Conservation (phyloP, 495 filamentous ascomycete species). For the Patellaria atrata region DNA sequence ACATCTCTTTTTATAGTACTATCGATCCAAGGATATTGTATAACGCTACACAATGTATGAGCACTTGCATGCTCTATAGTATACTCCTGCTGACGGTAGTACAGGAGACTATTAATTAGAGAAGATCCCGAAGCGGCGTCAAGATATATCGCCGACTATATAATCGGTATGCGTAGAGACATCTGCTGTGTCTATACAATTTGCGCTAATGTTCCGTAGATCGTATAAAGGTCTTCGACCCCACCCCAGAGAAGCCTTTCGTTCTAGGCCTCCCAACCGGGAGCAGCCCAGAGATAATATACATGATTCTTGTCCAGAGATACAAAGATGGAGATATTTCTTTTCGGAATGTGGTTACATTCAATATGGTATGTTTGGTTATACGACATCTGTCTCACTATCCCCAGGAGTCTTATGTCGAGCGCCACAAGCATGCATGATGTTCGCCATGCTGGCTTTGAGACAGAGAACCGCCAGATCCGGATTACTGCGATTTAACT, state of each 20-base stretch:
- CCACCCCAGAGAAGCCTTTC: constrained; percentile 56
- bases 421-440: constrained; percentile 1
- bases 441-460: neutral
- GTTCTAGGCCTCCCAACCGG: constrained; percentile 76
- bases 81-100: constrained; percentile 8
- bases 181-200: neutral
- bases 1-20: too few species aligned
- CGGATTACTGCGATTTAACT: neutral
- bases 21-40: too few species aligned
- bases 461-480: neutral
- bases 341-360: constrained; percentile 76
- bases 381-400: constrained; percentile 2
- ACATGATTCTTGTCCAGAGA: constrained; percentile 58
- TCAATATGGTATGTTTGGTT: constrained; percentile 61
- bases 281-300: constrained; percentile 63
- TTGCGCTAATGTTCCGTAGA: constrained; percentile 24
- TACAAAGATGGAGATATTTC: constrained; percentile 69
- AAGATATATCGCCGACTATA: constrained; percentile 68
- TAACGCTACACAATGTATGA: too few species aligned
- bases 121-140: constrained; percentile 52
- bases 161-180: constrained; percentile 42
- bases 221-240: constrained; percentile 59
- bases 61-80: too few species aligned
- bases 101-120: constrained; percentile 74
- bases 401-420: constrained; percentile 4